phyloP scores from a whole-genome alignment of 495 filamentous ascomycete species.

The Aspergillus conjunctus region DNA sequence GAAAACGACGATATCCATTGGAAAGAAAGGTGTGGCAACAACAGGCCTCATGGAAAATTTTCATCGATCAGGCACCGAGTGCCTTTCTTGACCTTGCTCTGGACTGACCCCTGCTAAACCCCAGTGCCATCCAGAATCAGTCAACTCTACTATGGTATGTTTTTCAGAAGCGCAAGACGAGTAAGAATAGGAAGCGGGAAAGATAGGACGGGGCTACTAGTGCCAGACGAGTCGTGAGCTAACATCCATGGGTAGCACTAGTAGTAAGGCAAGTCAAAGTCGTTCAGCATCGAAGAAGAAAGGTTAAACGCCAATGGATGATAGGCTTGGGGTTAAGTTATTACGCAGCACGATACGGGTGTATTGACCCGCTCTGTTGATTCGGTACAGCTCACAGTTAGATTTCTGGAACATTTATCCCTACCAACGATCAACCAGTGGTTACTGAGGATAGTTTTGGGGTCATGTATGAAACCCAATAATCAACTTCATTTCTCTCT shows the following conservation, averaged over 20 bases:
- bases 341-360: constrained; percentile 1
- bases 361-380: constrained; percentile 12
- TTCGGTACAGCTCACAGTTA: neutral
- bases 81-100: constrained; percentile 3
- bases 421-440: constrained; percentile 15
- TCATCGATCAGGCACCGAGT: constrained; percentile 16
- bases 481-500: too few relatives aligned
- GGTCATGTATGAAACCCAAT: too few relatives aligned
- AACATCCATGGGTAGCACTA: constrained; percentile 10
- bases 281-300: neutral
- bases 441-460: neutral
- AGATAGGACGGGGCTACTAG: constrained; percentile 28
- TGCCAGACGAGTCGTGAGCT: constrained; percentile 14
- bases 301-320: neutral
- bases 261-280: constrained; percentile 13
- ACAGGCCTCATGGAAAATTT: neutral
- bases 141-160: constrained; percentile 1
- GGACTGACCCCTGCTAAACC: neutral
- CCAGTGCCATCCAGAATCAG: neutral
- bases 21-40: constrained; percentile 13
- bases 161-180: constrained; percentile 20
- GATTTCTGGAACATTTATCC: constrained; percentile 13
- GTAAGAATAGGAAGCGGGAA: constrained; percentile 29
- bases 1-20: neutral
- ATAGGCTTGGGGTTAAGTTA: neutral